These are phyloP conservation scores for Calonectria henricotiae DNA, from an alignment of 2,329 filamentous ascomycete genomes.

Conservation along the genomic window DNA sequence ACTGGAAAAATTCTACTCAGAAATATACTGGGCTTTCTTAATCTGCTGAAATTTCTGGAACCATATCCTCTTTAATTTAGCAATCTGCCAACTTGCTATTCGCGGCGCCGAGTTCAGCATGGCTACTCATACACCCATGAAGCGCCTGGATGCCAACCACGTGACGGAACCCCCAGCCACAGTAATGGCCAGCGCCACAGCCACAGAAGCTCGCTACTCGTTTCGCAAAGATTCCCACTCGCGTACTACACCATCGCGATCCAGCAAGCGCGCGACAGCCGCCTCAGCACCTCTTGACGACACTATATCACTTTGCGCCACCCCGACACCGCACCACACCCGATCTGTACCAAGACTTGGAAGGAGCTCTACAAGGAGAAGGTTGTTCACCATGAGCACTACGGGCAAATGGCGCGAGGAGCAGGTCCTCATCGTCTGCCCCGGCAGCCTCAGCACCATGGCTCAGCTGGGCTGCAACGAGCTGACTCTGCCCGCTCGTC, in stretches of 20 bases:
- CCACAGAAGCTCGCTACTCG: slow-evolving; percentile 23
- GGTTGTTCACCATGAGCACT: slow-evolving; percentile 64
- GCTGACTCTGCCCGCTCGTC: slow-evolving; percentile 90
- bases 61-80: neutral
- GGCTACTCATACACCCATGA: neutral
- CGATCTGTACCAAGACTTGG: slow-evolving; percentile 19
- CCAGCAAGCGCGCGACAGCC: slow-evolving; percentile 32
- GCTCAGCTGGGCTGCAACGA: slow-evolving; percentile 92
- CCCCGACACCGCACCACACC: slow-evolving; percentile 21
- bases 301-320: slow-evolving; percentile 14
- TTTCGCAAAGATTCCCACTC: slow-evolving; percentile 47
- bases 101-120: neutral
- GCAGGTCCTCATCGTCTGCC: slow-evolving; percentile 80
- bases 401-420: slow-evolving; percentile 76
- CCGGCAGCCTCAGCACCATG: slow-evolving; percentile 90
- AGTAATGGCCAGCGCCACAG: slow-evolving; percentile 10
- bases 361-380: slow-evolving; percentile 36
- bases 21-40: too few species aligned
- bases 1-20: neutral
- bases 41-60: too few species aligned
- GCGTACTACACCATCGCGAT: slow-evolving; percentile 46
- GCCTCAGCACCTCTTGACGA: slow-evolving; percentile 16
- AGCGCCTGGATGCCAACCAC: neutral
- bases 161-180: slow-evolving; percentile 20
- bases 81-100: neutral